These are phyloP conservation scores for Clavariopsis aquatica DNA, from an alignment of 495 filamentous ascomycete species.

Conservation along the genomic window DNA sequence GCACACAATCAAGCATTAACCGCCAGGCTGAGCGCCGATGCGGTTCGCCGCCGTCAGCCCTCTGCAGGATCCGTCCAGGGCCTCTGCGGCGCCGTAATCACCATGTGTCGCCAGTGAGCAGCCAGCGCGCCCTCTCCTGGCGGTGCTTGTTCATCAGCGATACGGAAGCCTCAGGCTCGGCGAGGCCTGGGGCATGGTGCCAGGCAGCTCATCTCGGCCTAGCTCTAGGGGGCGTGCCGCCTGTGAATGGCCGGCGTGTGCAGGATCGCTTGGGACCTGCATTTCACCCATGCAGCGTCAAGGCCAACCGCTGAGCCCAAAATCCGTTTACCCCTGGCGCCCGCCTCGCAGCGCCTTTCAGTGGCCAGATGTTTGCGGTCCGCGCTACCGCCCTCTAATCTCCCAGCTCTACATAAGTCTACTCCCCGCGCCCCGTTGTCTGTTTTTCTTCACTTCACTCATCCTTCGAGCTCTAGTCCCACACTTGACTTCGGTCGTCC, in stretches of 20 bases:
- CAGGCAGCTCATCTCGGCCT: slow-evolving; percentile 7
- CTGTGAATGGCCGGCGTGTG: slow-evolving; percentile 26
- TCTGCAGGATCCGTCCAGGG: too few species aligned
- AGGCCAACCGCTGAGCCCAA: slow-evolving; percentile 17
- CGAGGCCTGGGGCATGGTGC: not conserved
- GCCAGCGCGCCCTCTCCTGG: not conserved
- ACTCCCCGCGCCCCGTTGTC: not conserved
- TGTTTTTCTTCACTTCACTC: slow-evolving; percentile 27
- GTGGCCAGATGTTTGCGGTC: slow-evolving; percentile 32
- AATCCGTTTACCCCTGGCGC: slow-evolving; percentile 18
- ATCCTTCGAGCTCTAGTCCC: slow-evolving; percentile 32
- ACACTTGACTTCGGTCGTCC: slow-evolving; percentile 37
- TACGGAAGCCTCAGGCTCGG: slow-evolving; percentile 16
- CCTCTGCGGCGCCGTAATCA: slow-evolving; percentile 9
- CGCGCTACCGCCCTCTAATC: slow-evolving; percentile 35
- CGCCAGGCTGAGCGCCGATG: slow-evolving; percentile 17
- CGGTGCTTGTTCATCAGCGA: slow-evolving; percentile 17
- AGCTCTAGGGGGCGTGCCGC: slow-evolving; percentile 12
- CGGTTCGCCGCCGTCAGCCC: not conserved
- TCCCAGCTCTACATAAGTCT: slow-evolving; percentile 34
- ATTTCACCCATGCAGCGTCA: slow-evolving; percentile 12
- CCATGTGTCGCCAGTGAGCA: slow-evolving; percentile 4
- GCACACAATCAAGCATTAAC: slow-evolving; percentile 12
- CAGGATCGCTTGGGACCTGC: slow-evolving; percentile 36
- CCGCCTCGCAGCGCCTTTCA: slow-evolving; percentile 15